These are phyloP conservation scores for Closterium sp. DNA, from an alignment of 139 green algal species.

Conservation along the genomic window DNA sequence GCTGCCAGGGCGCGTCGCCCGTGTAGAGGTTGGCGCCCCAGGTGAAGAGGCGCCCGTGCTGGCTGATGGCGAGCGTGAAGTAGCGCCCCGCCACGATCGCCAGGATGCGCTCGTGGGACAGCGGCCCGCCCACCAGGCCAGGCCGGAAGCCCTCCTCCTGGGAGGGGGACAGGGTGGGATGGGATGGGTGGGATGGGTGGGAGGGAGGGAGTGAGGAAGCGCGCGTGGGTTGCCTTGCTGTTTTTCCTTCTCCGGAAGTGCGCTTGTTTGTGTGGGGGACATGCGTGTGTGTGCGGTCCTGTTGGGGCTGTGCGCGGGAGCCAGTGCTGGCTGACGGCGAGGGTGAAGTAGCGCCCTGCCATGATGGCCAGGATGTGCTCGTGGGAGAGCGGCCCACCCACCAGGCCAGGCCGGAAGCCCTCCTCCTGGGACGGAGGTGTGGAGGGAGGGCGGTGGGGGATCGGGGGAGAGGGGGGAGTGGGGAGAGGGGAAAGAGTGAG, in stretches of 20 bases:
- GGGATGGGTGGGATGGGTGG: neutral
- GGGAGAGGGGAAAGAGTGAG: neutral
- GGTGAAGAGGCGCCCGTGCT: conserved; percentile 22
- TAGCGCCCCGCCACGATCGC: conserved; percentile 16
- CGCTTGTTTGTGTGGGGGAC: no score
- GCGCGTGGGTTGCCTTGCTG: neutral
- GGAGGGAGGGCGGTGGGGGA: neutral
- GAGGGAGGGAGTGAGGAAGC: neutral
- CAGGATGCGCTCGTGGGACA: neutral
- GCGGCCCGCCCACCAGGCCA: neutral
- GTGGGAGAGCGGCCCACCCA: neutral
- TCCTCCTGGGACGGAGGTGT: neutral
- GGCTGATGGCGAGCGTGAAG: conserved; percentile 19
- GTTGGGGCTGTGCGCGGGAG: conserved; percentile 15
- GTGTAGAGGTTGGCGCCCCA: conserved; percentile 34
- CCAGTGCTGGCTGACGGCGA: conserved; percentile 9
- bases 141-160: conserved; percentile 13
- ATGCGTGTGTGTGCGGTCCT: no score
- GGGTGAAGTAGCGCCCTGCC: conserved; percentile 14
- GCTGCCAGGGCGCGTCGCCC: conserved; percentile 12
- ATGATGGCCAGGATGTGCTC: neutral
- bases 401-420: neutral
- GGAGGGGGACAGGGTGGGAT: neutral
- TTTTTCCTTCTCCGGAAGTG: no score
- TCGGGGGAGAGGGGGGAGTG: no score